Evolutionary conservation across 495 filamentous ascomycete genomes (phyloP).

Genomic region (Podospora appendiculata): DNA sequence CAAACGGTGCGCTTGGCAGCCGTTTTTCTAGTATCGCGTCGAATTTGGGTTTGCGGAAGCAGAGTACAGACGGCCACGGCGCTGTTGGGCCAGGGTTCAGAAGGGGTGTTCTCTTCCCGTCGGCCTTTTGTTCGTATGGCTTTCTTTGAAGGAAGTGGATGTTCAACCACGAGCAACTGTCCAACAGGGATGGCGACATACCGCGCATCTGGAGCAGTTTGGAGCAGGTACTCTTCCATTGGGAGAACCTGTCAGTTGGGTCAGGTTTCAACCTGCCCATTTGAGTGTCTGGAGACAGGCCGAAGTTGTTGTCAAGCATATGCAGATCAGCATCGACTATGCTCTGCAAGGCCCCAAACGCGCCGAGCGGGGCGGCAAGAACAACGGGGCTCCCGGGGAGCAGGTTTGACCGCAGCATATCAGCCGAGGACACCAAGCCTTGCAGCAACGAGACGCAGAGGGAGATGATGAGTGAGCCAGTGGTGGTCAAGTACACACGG

Average conservation of each 20-base stretch:
- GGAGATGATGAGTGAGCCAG: slow-evolving; percentile 37
- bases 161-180: slow-evolving; percentile 26
- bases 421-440: slow-evolving; percentile 30
- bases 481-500: slow-evolving; percentile 41
- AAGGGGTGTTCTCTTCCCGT: slow-evolving; percentile 34
- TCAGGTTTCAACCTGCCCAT: slow-evolving; percentile 27
- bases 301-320: slow-evolving; percentile 18
- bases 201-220: slow-evolving; percentile 34
- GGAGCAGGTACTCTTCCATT: slow-evolving; percentile 33
- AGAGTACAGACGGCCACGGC: slow-evolving; percentile 43
- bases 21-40: slow-evolving; percentile 9
- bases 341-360: slow-evolving; percentile 34
- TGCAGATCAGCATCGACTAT: slow-evolving; percentile 18
- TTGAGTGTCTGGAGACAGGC: slow-evolving; percentile 43
- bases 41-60: slow-evolving; percentile 36
- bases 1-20: neutral
- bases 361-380: slow-evolving; percentile 37
- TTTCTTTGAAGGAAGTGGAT: slow-evolving; percentile 25
- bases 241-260: slow-evolving; percentile 26
- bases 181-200: slow-evolving; percentile 28
- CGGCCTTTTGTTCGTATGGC: slow-evolving; percentile 30
- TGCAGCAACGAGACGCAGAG: slow-evolving; percentile 30
- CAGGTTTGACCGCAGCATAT: slow-evolving; percentile 24
- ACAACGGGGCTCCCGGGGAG: slow-evolving; percentile 28
- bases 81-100: slow-evolving; percentile 24